Evolutionary conservation across 2,329 filamentous ascomycete species (phyloP).

Genomic region (Diaporthe ilicicola): DNA sequence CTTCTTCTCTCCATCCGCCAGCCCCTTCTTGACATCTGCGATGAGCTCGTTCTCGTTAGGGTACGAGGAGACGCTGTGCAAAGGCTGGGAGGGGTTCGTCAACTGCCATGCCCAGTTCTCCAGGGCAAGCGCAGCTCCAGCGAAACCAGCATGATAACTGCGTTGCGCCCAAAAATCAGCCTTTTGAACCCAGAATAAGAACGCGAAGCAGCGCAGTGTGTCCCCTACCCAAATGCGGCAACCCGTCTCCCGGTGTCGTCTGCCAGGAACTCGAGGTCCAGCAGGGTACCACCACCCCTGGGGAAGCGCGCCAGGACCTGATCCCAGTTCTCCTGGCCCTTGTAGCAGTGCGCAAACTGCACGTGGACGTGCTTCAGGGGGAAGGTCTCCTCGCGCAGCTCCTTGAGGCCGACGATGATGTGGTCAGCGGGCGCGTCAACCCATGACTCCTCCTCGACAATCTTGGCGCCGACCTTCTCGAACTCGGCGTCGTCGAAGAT

Average conservation of each 20-base stretch:
- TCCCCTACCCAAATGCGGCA: constrained; percentile 71
- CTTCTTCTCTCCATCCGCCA: constrained; percentile 71
- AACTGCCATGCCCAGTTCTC: constrained; percentile 88
- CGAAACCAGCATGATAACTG: constrained; percentile 34
- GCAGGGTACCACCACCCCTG: constrained; percentile 77
- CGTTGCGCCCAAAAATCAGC: background rate
- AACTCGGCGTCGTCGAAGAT: constrained; percentile 73
- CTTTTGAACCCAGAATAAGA: background rate
- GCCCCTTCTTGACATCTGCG: constrained; percentile 74
- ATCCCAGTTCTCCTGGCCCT: constrained; percentile 81
- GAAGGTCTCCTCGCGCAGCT: constrained; percentile 76
- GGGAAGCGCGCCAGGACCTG: constrained; percentile 82
- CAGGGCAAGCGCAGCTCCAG: constrained; percentile 74
- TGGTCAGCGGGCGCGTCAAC: constrained; percentile 71
- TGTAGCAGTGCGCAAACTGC: constrained; percentile 79
- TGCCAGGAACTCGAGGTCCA: constrained; percentile 87
- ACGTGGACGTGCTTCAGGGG: constrained; percentile 78
- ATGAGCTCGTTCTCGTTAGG: constrained; percentile 79
- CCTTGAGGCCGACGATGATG: constrained; percentile 81
- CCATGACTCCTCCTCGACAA: constrained; percentile 75
- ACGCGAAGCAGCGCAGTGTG: background rate
- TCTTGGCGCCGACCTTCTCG: constrained; percentile 67
- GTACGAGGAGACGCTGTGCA: constrained; percentile 74
- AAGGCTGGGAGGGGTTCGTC: constrained; percentile 68
- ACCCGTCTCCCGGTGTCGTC: constrained; percentile 76